Evolutionary conservation across 176 grass and related monocot species (phyloP), one percentile per base, ranked within the genome.

Genomic region (Eremochloa ophiuroides): DNA sequence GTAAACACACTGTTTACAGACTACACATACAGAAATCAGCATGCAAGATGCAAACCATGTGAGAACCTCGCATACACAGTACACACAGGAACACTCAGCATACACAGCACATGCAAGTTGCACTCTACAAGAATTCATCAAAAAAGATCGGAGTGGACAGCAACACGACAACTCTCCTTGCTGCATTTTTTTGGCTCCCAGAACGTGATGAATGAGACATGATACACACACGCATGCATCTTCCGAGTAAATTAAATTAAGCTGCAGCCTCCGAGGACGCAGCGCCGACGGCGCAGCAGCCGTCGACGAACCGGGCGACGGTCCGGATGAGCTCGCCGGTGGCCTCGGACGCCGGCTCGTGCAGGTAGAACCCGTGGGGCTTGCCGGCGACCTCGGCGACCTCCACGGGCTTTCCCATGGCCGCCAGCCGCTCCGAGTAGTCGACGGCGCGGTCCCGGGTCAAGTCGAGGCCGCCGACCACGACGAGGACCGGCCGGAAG

Each of bases 311-410:
- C 35, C 64, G 85, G 60, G 47, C 50, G 4, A 97, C 29, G 35
- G 59, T 53, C 9, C 17, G 71, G 89, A 97, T 92, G 25, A 97
- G 74, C 85, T 94, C 63, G 48, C 75, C 80, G 25, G 94, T 75
- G 53, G 89, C 27, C 63, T 89, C 81, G 71, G 90, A 94, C 55
- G 84, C 84, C 1, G 95, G 95, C 9, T 84, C 75, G 53, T 91
- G 75, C 33, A 91, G 94, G 69, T 93, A 98, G 90, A 98, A 98
- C 33, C 95, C 95, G 40, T 98, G 95, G 2, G 91, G 90, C 87
- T 94, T 71, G 55, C 76, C 79, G 28, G 70, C 31, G 90, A 94
- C 94, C 83, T 91, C 88, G 7, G 58, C 78, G 62, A 91, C 22
- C 50, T 94, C 72, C 62, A 91, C 86, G 11, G 95, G 86, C 86